These are phyloP conservation scores for Sordariomycetes sp. DNA, from an alignment of 2,329 filamentous ascomycete species.

Conservation along the genomic window DNA sequence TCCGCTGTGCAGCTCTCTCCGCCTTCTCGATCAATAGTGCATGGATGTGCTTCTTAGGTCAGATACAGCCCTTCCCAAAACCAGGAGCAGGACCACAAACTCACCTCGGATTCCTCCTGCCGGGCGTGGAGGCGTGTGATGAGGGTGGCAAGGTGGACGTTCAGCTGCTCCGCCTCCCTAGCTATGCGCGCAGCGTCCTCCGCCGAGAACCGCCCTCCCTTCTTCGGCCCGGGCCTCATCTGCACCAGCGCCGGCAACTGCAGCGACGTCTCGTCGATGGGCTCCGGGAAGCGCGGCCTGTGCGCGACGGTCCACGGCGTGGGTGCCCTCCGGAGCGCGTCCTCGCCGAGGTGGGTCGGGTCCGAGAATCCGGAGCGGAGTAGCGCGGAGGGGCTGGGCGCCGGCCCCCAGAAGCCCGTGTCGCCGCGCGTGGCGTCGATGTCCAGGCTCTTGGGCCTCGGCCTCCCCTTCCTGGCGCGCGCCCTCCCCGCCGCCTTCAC, in stretches of 20 bases:
- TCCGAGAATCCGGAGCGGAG: slow-evolving; percentile 28
- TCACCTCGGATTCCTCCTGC: slow-evolving; percentile 48
- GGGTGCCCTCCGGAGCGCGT: not conserved
- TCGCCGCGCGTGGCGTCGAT: slow-evolving; percentile 1
- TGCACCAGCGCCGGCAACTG: not conserved
- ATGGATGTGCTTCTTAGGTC: slow-evolving; percentile 44
- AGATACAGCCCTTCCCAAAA: not conserved
- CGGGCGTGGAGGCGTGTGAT: slow-evolving; percentile 40
- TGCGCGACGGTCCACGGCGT: not conserved
- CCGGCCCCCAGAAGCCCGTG: slow-evolving; percentile 7
- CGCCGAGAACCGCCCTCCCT: slow-evolving; percentile 7
- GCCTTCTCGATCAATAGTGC: slow-evolving; percentile 46
- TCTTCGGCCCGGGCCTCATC: not conserved
- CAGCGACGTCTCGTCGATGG: not conserved
- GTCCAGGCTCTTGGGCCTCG: slow-evolving; percentile 7
- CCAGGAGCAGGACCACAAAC: slow-evolving; percentile 2
- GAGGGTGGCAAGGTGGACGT: slow-evolving; percentile 36
- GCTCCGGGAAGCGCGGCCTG: not conserved
- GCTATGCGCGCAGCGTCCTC: slow-evolving; percentile 15
- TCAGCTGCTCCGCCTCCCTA: slow-evolving; percentile 27
- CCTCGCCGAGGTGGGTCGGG: not conserved
- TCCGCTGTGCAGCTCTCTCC: slow-evolving; percentile 45
- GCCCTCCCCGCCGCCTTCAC: slow-evolving; percentile 6
- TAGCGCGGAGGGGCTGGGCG: slow-evolving; percentile 20
- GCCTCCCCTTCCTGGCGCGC: not conserved